A percentile compares a stretch with the other conserved stretches of the same genome.
phyloP scores from a whole-genome alignment of 345 rosid species.

The Populus tremula region DNA sequence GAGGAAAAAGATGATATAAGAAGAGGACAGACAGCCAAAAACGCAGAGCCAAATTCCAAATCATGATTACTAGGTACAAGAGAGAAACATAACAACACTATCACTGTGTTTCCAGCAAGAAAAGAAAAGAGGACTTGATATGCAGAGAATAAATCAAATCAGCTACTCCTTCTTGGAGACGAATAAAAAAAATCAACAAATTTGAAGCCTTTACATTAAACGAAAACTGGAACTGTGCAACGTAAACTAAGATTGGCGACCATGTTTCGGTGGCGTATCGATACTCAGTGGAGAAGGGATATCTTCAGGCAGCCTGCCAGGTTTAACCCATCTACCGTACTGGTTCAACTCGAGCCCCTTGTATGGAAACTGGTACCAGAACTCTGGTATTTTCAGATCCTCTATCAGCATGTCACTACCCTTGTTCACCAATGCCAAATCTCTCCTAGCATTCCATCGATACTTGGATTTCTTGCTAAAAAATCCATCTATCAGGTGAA shows the following conservation, averaged over 20 bases:
- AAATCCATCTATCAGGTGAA: slow-evolving; percentile 58
- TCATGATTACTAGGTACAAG: background rate
- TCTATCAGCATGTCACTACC: slow-evolving; percentile 48
- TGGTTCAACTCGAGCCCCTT: slow-evolving; percentile 38
- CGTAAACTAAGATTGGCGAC: background rate
- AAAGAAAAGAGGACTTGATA: background rate
- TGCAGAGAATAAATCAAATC: background rate
- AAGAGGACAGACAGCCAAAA: background rate
- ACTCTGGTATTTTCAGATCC: slow-evolving; percentile 52
- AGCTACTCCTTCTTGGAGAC: background rate
- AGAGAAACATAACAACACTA: background rate
- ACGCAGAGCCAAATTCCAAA: background rate
- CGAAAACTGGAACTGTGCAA: background rate
- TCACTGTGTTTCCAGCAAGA: background rate
- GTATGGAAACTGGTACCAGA: slow-evolving; percentile 45
- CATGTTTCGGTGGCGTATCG: background rate
- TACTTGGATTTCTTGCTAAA: slow-evolving; percentile 39
- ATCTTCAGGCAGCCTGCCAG: slow-evolving; percentile 58
- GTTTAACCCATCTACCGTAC: slow-evolving; percentile 74
- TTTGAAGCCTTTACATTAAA: background rate
- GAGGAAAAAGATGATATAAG: background rate
- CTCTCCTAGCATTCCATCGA: slow-evolving; percentile 56
- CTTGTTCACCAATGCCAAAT: slow-evolving; percentile 59
- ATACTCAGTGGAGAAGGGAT: slow-evolving; percentile 52
- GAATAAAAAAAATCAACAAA: background rate